Conservation (phyloP, 1,284 basidiomycete species). For the Sporisorium exsertum region DNA sequence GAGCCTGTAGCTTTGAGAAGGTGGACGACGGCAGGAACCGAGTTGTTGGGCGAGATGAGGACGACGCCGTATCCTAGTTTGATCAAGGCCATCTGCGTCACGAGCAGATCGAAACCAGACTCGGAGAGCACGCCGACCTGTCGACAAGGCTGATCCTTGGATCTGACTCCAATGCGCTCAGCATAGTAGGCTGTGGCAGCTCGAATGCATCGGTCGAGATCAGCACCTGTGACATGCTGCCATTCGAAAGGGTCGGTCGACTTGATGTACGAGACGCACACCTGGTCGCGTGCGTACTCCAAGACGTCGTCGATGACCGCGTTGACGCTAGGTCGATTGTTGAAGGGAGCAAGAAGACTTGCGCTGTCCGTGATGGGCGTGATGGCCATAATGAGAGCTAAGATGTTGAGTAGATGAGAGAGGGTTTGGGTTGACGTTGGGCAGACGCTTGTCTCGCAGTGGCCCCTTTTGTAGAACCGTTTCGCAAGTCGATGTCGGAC, state of each 20-base stretch:
- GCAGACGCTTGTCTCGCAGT: not conserved
- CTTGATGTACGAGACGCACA: constrained; percentile 33
- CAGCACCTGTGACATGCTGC: constrained; percentile 24
- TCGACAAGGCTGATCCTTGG: constrained; percentile 15
- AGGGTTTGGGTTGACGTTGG: not conserved
- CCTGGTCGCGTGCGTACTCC: not conserved
- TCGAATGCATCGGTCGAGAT: constrained; percentile 32
- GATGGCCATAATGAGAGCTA: constrained; percentile 12
- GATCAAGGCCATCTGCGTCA: constrained; percentile 38
- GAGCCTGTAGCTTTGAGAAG: constrained; percentile 34
- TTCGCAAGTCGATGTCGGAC: not conserved
- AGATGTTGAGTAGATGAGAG: not conserved
- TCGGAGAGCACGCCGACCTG: constrained; percentile 28
- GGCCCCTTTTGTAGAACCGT: not conserved
- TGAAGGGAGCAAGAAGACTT: constrained; percentile 29
- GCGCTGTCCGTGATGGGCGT: constrained; percentile 17
- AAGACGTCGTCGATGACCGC: constrained; percentile 38
- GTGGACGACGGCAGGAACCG: constrained; percentile 37
- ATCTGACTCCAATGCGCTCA: constrained; percentile 12
- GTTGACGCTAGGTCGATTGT: constrained; percentile 27
- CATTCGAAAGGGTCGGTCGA: constrained; percentile 38
- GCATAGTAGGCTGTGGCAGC: constrained; percentile 42
- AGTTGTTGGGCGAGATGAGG: constrained; percentile 56
- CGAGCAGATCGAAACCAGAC: constrained; percentile 25
- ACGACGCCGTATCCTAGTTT: constrained; percentile 37